Evolutionary conservation across 176 grass and related monocot genomes (phyloP), one percentile per base, ranked within the genome.

Genomic region (Triticum timopheevii): DNA sequence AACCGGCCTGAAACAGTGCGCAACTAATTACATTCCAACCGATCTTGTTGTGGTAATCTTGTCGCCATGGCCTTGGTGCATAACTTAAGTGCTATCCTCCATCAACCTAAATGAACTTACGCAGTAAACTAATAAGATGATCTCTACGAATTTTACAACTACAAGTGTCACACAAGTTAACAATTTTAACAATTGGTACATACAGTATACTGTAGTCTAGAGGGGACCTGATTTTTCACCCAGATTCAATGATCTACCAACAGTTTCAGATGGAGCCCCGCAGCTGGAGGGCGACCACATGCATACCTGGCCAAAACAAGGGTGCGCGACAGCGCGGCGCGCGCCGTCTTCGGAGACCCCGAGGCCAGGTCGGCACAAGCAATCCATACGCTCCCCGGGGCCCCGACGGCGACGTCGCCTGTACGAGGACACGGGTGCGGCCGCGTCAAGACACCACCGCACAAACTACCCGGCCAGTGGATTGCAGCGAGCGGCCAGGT

Each of bases 351-450:
- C 34, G 49, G 34, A 42, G 49, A 70, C 64, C 47, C 64, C 11
- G 61, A 70, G 38, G 74, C 78, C 45, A 79, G 38, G 74, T 84
- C 54, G 7, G 54, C 74, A 79, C 10, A 50, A 25, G 2, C 80
- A 6, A 36, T 11, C 35, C 20, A 4, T 39, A 39, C 30, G 16
- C 31, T 54, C 30, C 28, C 1, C 25, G 9, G 12, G 25, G 13
- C 65, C 28, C 25, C 65, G 9, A 12, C 65, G 81, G 61, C 65
- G 74, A 71, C 39, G n/a, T 54, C 13, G 42, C 50, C 30, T 15
- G 38, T 15, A 81, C 40, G 40, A 70, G 67, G 13, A 50, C 79
- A 69, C 8, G 63, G 24, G 2, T 13, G 38, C 69, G 49, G 28
- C 50, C 13, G 54, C 58, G 10, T 73, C 69, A 82, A 31, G 42